Percentiles rank a stretch among this genome's conserved stretches.
phyloP scores from a whole-genome alignment of 75 land plant genomes.

The Sequoia sempervirens region DNA sequence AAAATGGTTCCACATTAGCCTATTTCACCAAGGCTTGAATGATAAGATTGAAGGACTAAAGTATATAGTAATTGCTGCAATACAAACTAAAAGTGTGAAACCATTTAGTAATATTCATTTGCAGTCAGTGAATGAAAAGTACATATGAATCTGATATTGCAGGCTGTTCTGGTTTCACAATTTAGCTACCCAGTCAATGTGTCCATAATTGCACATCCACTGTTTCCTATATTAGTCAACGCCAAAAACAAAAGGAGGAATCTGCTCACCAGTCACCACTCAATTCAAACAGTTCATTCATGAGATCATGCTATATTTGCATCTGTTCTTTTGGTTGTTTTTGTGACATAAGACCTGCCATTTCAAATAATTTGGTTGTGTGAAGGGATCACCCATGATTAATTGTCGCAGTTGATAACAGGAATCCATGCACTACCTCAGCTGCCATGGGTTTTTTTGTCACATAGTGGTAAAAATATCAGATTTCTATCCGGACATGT shows the following conservation, averaged over 20 bases:
- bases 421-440: neutral
- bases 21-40: no score
- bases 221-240: neutral
- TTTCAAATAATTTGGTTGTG: neutral
- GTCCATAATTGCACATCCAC: neutral
- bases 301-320: neutral
- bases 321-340: neutral
- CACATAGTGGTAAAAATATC: neutral
- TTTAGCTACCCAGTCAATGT: neutral
- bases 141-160: no score
- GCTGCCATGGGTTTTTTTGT: neutral
- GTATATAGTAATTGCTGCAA: no score
- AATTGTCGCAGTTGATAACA: no score
- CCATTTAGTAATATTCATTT: no score
- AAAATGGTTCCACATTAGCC: no score
- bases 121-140: no score
- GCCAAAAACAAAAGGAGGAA: neutral
- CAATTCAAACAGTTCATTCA: neutral
- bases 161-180: neutral
- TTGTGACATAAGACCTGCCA: neutral
- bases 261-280: neutral
- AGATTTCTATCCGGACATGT: neutral
- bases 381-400: neutral
- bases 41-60: no score
- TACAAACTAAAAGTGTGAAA: no score